Base-by-base conservation (phyloP, 345 rosid species). In the Passiflora organensis region DNA sequence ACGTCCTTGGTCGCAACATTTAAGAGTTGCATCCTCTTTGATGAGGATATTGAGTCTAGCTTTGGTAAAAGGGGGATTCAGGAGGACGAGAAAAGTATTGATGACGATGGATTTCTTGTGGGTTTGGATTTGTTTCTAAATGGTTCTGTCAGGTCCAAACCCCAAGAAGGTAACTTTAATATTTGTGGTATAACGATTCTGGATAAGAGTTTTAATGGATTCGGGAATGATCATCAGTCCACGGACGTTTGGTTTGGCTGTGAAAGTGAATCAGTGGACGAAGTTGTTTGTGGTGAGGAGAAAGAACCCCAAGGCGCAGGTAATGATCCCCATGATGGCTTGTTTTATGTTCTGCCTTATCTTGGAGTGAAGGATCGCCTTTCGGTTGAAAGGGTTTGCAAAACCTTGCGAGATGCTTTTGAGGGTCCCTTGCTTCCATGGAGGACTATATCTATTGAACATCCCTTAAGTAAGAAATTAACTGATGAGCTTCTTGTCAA, bases 261-360 rank as follows among this genome's bases (percentile, higher is more conserved):
- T 20, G 23, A 52, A 24, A 19, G 24, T 28, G 10, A 32, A 13
- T 5, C 6, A 36, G 18, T 22, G 6, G 36, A 62, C 32, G 15
- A 32, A 58, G 47, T 15, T 53, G 36, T 13, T 62, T 22, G 48
- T 11, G 53, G 53, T 16, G 18, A 28, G 14, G 52, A 24, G 10
- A 43, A 43, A 23, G 58, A 28, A 52, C 28, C 44, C 45, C 55
- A 60, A 50, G 56, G 14, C 24, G 52, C 32, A 39, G 67, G 53
- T 34, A 53, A 53, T 38, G 59, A 53, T 15, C 67, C 59, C 9
- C 53, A 62, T 36, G 59, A 62, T 53, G 67, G 24, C 45, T 34
- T 62, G 53, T 53, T 53, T 53, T 62, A 44, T 32, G 54, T 41
- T 21, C 19, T 54, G 52, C n/a, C 48, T 22, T 63, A 63, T 63